A percentile compares a stretch with the other conserved stretches of the same genome.
These are phyloP conservation scores for Tritrichomonas musculus DNA, from an alignment of 208 protist species.

Conservation along the genomic window DNA sequence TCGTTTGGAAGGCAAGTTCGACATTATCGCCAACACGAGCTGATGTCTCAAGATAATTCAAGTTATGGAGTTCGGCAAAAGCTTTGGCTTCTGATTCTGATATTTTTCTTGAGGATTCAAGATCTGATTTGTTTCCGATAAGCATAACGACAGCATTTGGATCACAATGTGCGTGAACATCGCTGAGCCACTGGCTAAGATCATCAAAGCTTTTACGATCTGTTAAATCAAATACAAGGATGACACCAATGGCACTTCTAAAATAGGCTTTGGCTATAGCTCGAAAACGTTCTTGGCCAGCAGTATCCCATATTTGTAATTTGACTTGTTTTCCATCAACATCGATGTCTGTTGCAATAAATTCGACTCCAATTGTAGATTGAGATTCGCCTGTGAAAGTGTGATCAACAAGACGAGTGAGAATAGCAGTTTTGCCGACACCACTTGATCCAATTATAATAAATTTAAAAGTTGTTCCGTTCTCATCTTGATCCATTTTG, in stretches of 20 bases:
- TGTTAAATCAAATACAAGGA: conserved; percentile 23
- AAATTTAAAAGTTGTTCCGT: too few relatives aligned
- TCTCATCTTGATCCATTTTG: too few relatives aligned
- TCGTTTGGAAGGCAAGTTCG: neutral
- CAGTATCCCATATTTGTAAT: too few relatives aligned
- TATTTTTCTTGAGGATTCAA: neutral
- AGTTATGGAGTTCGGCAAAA: neutral
- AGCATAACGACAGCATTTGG: neutral
- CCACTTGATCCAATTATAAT: neutral
- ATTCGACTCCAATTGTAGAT: too few relatives aligned
- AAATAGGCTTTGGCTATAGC: neutral
- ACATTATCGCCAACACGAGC: conserved; percentile 10
- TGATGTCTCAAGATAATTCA: conserved; percentile 14
- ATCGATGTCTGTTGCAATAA: neutral
- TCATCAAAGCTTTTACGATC: neutral
- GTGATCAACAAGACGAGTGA: neutral
- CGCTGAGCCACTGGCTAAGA: conserved; percentile 18
- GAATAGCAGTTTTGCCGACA: neutral
- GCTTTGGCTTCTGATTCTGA: neutral
- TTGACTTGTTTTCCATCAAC: neutral
- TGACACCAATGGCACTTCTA: neutral
- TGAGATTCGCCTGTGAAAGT: neutral
- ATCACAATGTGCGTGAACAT: neutral
- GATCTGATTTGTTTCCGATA: conserved; percentile 8
- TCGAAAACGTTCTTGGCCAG: conserved; percentile 9